Evolutionary conservation across 306 rosid species (phyloP).

Genomic region (Rosa persica): DNA sequence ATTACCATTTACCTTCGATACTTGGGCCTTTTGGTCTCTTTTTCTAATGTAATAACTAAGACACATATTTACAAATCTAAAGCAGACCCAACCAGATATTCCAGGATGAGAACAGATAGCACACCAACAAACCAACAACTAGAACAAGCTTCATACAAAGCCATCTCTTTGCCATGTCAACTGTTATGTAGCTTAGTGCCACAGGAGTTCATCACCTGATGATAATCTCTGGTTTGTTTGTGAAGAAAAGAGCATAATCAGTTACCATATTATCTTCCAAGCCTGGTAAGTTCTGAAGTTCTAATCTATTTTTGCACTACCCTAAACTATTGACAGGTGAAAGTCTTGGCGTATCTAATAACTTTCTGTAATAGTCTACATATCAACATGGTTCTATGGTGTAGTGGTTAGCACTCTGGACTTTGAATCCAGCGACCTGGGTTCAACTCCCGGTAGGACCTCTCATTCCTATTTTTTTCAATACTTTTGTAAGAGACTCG

Average conservation of each 20-base stretch:
- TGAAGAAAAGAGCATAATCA: background rate
- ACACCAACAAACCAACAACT: background rate
- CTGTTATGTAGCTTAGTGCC: background rate
- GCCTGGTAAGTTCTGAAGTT: background rate
- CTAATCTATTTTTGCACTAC: background rate
- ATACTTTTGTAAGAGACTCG: background rate
- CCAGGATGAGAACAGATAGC: background rate
- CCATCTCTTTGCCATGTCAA: background rate
- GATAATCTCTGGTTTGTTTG: background rate
- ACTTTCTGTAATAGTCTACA: background rate
- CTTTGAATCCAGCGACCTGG: conserved; percentile 8
- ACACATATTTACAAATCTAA: background rate
- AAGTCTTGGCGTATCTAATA: background rate
- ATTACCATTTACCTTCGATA: background rate
- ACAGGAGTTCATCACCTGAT: background rate
- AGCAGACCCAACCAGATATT: background rate
- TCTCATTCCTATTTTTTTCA: background rate
- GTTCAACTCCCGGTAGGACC: conserved; percentile 6
- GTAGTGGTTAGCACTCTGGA: conserved; percentile 11
- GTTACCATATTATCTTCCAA: background rate
- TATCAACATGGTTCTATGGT: conserved; percentile 10
- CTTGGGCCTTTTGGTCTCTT: background rate
- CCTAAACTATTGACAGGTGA: background rate
- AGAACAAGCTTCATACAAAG: background rate
- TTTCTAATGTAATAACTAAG: too few species aligned